Evolutionary conservation across 2,329 filamentous ascomycete genomes (phyloP), one percentile per base, ranked within the genome.

Genomic region (Aspergillus aculeatinus): DNA sequence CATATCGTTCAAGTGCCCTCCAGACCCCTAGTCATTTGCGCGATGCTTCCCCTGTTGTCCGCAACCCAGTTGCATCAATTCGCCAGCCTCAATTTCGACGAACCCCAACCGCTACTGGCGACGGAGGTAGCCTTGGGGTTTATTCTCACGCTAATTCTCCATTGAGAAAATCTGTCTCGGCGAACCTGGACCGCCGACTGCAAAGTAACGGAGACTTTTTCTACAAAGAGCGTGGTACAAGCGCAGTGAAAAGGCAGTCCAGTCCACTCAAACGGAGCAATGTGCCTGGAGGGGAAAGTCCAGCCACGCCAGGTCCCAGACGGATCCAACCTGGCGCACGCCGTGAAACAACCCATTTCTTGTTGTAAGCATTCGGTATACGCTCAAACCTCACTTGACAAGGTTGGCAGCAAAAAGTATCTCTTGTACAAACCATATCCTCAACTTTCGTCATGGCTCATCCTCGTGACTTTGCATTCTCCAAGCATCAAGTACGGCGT

Each of bases 91-190:
- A 85, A 59, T 83, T 82, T 67, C 76, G 80, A 48, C 77, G 80
- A 33, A 78, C 77, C 16, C 67, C 77, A 14, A 67, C 71, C 7
- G 69, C 70, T 23, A 72, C 72, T 19, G 81, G 85, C 10, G 87
- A 89, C 71, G 92, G 92, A 16, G 92, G 93, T 2, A 94, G 84
- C 71, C 80, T 96, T 53, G 92, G 93, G 14, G 83, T 96, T 1
- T 92, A 88, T 74, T 89, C 84, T 5, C 91, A 96, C 73, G 87
- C 87, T 5, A 89, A 88, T 47, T 96, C 91, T 11, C 94, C 94
- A 0, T 76, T 98, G 12, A 89, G 92, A 68, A 96, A 96, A 73
- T 83, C 90, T 2, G 86, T 81, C 67, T 91, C 79, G 76, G 85
- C 76, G 75, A 90, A 81, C 55, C 73, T 80, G 53, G 74, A 79